phyloP scores from a whole-genome alignment of 2,329 filamentous ascomycete genomes.

The Endocalyx cinctus region DNA sequence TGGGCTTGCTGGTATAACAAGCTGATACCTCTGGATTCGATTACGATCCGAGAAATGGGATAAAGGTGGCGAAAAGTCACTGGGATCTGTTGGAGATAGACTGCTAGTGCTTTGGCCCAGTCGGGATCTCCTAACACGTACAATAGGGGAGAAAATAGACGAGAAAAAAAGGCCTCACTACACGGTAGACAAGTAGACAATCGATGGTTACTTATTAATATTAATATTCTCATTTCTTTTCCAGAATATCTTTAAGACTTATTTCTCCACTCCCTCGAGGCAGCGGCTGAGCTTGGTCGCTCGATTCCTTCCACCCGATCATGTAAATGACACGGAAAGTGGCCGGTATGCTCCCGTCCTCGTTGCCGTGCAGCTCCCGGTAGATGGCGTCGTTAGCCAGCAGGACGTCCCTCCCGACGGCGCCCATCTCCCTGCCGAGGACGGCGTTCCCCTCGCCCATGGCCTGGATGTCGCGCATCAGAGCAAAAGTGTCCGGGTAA shows the following conservation, averaged over 20 bases:
- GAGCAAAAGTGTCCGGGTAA: conserved; percentile 80
- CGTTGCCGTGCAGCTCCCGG: conserved; percentile 76
- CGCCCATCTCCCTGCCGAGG: conserved; percentile 74
- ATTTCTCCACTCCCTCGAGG: conserved; percentile 79
- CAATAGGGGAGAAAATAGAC: no score
- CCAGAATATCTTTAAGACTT: conserved; percentile 77
- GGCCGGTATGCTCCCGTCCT: conserved; percentile 72
- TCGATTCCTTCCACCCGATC: conserved; percentile 94
- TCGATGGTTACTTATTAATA: no score
- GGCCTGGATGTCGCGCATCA: conserved; percentile 91
- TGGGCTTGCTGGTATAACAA: no score
- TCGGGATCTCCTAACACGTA: no score
- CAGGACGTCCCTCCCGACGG: conserved; percentile 76
- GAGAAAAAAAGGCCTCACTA: no score
- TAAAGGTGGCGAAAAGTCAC: no score
- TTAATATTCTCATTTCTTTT: conserved; percentile 44
- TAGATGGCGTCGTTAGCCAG: conserved; percentile 89
- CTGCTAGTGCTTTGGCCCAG: no score
- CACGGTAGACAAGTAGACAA: no score
- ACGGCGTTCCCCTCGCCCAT: conserved; percentile 97
- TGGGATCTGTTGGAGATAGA: no score
- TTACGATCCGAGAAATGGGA: no score
- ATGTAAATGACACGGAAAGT: conserved; percentile 96
- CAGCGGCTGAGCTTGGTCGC: conserved; percentile 73
- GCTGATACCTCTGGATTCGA: no score